Percentiles rank a stretch among this genome's conserved stretches.
Evolutionary conservation across 2,329 filamentous ascomycete genomes (phyloP).

Genomic region (Curvularia verruculosa): DNA sequence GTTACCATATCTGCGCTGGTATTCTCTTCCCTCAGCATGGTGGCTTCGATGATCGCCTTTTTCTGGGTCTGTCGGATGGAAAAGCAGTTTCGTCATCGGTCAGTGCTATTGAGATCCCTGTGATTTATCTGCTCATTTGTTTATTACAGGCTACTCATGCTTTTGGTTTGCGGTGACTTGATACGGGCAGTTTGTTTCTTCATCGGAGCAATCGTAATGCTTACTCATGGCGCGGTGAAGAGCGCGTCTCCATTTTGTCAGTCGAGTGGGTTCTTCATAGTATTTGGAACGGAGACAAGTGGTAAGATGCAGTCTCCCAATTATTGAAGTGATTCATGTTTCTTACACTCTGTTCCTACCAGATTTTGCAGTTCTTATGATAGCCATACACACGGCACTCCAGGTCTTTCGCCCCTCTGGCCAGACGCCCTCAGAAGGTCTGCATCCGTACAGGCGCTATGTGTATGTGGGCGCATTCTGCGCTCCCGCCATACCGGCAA

Average conservation of each 20-base stretch:
- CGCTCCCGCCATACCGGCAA: slow-evolving; percentile 65
- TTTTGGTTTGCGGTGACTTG: slow-evolving; percentile 74
- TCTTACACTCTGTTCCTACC: neutral
- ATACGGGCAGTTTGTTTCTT: slow-evolving; percentile 73
- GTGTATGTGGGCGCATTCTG: slow-evolving; percentile 65
- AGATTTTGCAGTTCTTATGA: slow-evolving; percentile 74
- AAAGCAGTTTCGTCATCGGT: slow-evolving; percentile 76
- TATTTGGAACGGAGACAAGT: slow-evolving; percentile 70
- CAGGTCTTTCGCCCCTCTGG: slow-evolving; percentile 68
- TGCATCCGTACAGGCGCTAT: slow-evolving; percentile 69
- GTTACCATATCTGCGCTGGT: slow-evolving; percentile 46
- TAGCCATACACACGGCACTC: slow-evolving; percentile 73
- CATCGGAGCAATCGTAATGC: slow-evolving; percentile 66
- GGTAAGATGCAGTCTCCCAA: slow-evolving; percentile 49
- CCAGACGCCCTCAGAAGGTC: slow-evolving; percentile 61
- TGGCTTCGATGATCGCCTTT: slow-evolving; percentile 62
- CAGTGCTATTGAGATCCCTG: slow-evolving; percentile 39
- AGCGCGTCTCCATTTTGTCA: slow-evolving; percentile 67
- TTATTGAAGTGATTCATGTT: neutral
- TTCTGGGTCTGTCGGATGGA: slow-evolving; percentile 79
- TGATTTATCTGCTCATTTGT: neutral
- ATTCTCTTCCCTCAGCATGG: slow-evolving; percentile 60
- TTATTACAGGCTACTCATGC: slow-evolving; percentile 68
- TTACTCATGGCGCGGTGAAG: slow-evolving; percentile 58
- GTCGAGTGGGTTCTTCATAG: slow-evolving; percentile 70